Conservation (phyloP, 1,139 yeast species). For the Pichia inconspicua region DNA sequence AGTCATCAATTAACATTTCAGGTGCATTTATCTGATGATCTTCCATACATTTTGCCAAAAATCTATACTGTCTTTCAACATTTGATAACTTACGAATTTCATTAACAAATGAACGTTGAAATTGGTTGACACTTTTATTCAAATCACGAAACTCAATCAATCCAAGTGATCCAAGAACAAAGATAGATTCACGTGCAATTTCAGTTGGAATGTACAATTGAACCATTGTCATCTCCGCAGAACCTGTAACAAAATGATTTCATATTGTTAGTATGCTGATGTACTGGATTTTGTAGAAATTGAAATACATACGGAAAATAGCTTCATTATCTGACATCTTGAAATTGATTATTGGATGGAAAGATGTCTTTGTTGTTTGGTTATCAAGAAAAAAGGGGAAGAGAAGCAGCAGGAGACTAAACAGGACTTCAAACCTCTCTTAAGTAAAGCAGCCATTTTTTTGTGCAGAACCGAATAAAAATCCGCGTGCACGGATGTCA, state of each 20-base stretch:
- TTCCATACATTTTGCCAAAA: slow-evolving; percentile 39
- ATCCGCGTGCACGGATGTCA: background rate
- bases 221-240: slow-evolving; percentile 76
- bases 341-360: background rate
- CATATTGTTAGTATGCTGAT: background rate
- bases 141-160: slow-evolving; percentile 63
- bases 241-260: slow-evolving; percentile 26
- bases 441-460: background rate
- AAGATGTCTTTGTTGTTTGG: background rate
- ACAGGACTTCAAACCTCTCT: background rate
- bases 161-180: slow-evolving; percentile 57
- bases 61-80: slow-evolving; percentile 55
- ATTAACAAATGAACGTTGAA: slow-evolving; percentile 64
- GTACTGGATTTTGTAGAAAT: background rate
- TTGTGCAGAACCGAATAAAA: background rate
- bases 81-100: slow-evolving; percentile 64
- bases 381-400: background rate
- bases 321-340: slow-evolving; percentile 21
- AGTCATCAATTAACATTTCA: slow-evolving; percentile 39
- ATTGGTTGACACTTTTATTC: slow-evolving; percentile 58
- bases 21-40: slow-evolving; percentile 39
- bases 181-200: slow-evolving; percentile 56
- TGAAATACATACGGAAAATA: slow-evolving; percentile 25
- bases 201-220: slow-evolving; percentile 70
- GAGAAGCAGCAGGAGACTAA: background rate